Base-by-base conservation (phyloP, 2,329 filamentous ascomycete species). In the Fusarium virguliforme region DNA sequence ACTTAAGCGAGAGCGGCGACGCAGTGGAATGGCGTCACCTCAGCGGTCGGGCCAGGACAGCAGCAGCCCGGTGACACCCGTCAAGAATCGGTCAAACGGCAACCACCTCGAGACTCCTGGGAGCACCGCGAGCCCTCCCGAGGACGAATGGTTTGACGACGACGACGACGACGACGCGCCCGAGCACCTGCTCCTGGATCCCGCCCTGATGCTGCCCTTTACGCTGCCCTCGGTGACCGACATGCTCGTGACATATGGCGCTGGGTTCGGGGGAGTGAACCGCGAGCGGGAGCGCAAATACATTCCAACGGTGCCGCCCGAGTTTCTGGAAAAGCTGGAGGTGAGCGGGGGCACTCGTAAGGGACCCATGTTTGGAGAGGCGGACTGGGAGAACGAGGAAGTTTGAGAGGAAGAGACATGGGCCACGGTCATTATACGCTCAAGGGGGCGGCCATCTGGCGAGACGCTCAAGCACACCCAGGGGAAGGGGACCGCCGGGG, bases 171-270 rank as follows among this genome's bases (percentile, higher is more conserved):
- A 91, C 48, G 91, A 93, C 66, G 85, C 90, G 13, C 92, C 92
- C 0, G 89, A 93, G 73, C 88, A 93, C 65, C 85, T 98, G 37
- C 89, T 98, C 46, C 83, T 98, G 59, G 95, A 98, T 77, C 94
- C 95, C 4, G 93, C 95, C 3, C 85, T 97, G 65, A 97, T 98
- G 88, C 87, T 99, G 28, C 96, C 96, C 0, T 99, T 99, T 79
- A 92, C 92, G n/a, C 85, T 99, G 30, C 96, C 96, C 2, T 97
- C 95, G 2, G 96, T 94, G 63, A 98, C 95, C 28, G 96, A 99
- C 80, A 99, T 99, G 96, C 87, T 98, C 53, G 90, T 99, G 53
- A 95, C 91, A 72, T 99, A 97, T 77, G 96, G 96, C 1, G 95
- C 96, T 12, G 96, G 96, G 0, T 96, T 98, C 77, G 96, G 96